These are phyloP conservation scores for Suhomyces ambrosiae DNA, from an alignment of 1,139 yeast species.

Conservation along the genomic window DNA sequence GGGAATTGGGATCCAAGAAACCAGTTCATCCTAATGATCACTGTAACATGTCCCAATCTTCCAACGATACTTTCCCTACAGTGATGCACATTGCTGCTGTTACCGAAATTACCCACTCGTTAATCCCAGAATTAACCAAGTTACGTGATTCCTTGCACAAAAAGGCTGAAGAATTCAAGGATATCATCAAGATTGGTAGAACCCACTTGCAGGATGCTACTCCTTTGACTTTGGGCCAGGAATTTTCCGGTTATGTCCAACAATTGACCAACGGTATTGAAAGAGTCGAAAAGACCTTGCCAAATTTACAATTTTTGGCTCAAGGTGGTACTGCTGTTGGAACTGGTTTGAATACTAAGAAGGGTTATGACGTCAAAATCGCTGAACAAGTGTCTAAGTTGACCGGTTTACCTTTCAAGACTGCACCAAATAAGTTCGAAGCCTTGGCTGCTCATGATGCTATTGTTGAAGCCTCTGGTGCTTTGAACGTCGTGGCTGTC, in stretches of 20 bases:
- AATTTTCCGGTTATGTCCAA: constrained; percentile 25
- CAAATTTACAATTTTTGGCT: constrained; percentile 23
- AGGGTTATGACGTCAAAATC: constrained; percentile 22
- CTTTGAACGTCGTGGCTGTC: constrained; percentile 23
- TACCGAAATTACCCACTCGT: constrained; percentile 19
- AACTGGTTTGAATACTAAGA: constrained; percentile 23
- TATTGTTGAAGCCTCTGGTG: constrained; percentile 25
- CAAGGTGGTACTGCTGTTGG: constrained; percentile 28
- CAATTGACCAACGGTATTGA: constrained; percentile 24
- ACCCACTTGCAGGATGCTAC: constrained; percentile 27
- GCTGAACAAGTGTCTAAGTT: constrained; percentile 20
- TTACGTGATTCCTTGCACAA: constrained; percentile 21
- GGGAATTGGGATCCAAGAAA: constrained; percentile 22
- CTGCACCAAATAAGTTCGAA: constrained; percentile 28
- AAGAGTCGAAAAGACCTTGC: constrained; percentile 21
- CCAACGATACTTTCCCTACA: constrained; percentile 26
- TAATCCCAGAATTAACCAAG: constrained; percentile 22
- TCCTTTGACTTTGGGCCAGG: constrained; percentile 25
- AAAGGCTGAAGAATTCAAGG: constrained; percentile 21
- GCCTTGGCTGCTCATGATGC: constrained; percentile 28
- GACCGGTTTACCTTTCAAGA: constrained; percentile 22
- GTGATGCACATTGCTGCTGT: constrained; percentile 28
- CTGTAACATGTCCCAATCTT: constrained; percentile 25
- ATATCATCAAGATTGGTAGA: constrained; percentile 26
- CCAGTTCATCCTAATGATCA: constrained; percentile 28